Percentiles rank a stretch among this genome's conserved stretches.
Conservation (phyloP, 352 stramenopile genomes). For the Globisporangium lucens region DNA sequence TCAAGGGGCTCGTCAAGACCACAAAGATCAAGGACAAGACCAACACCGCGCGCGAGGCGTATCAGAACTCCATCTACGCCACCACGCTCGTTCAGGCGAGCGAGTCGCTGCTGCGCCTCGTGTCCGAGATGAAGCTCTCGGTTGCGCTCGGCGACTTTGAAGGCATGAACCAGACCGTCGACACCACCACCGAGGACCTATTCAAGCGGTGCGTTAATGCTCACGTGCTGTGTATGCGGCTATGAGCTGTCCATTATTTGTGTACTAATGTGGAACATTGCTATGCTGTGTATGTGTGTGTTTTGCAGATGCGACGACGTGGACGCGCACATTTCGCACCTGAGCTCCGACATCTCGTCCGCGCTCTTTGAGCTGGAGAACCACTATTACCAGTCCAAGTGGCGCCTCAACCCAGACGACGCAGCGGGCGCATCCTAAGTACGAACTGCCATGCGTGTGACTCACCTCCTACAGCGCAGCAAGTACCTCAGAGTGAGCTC, state of each 20-base stretch:
- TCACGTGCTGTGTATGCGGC: background rate
- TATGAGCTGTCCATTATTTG: too few relatives aligned
- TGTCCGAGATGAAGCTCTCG: slow-evolving; percentile 81
- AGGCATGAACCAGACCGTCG: slow-evolving; percentile 84
- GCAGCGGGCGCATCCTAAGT: background rate
- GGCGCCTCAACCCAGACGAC: slow-evolving; percentile 34
- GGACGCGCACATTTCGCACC: slow-evolving; percentile 70
- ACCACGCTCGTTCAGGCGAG: slow-evolving; percentile 78
- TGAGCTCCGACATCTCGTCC: slow-evolving; percentile 76
- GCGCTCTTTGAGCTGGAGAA: slow-evolving; percentile 81
- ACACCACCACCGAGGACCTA: slow-evolving; percentile 65
- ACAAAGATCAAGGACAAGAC: slow-evolving; percentile 79
- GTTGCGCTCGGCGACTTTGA: slow-evolving; percentile 80
- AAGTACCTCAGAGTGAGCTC: background rate
- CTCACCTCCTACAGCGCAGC: background rate
- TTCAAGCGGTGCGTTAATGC: slow-evolving; percentile 47
- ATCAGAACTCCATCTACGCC: slow-evolving; percentile 80
- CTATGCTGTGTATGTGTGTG: background rate
- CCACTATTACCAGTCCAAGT: slow-evolving; percentile 85
- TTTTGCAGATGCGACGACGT: slow-evolving; percentile 67
- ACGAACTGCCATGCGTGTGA: background rate
- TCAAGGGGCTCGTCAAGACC: slow-evolving; percentile 79
- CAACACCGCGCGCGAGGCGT: slow-evolving; percentile 76
- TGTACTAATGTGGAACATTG: too few relatives aligned
- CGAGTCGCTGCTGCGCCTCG: slow-evolving; percentile 76